These are phyloP conservation scores for Cucurbita argyrosperma DNA, from an alignment of 306 rosid genomes.

Conservation along the genomic window DNA sequence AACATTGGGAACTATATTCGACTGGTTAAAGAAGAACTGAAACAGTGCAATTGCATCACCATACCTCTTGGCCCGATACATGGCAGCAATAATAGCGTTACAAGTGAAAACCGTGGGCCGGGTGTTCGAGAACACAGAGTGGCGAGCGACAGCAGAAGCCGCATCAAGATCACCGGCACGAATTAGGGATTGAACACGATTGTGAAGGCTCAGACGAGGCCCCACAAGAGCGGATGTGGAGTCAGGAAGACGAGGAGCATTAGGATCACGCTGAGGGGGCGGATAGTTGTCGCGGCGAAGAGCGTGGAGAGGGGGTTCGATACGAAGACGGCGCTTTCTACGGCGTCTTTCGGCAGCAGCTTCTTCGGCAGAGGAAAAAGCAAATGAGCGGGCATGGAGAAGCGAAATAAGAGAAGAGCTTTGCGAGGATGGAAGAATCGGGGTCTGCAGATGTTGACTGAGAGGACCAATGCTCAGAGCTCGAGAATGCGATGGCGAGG, in stretches of 20 bases:
- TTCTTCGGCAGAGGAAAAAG: conserved; percentile 87
- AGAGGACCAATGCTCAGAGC: conserved; percentile 4
- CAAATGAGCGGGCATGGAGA: conserved; percentile 35
- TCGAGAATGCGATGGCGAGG: not conserved
- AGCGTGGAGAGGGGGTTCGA: conserved; percentile 80
- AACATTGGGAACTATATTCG: conserved; percentile 68
- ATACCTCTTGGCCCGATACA: conserved; percentile 76
- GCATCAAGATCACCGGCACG: conserved; percentile 87
- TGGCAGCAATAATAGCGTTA: conserved; percentile 83
- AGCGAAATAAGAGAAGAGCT: not conserved
- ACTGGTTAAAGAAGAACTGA: conserved; percentile 71
- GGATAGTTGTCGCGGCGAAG: conserved; percentile 56
- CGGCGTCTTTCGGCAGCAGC: conserved; percentile 94
- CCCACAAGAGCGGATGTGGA: conserved; percentile 72
- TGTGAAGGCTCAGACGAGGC: conserved; percentile 76
- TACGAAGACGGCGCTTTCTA: conserved; percentile 75
- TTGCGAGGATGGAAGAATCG: conserved; percentile 3
- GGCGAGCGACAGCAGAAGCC: conserved; percentile 67
- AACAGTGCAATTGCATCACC: conserved; percentile 59
- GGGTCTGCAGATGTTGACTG: not conserved
- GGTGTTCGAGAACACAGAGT: conserved; percentile 64
- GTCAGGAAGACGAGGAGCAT: conserved; percentile 83
- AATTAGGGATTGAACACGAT: conserved; percentile 81
- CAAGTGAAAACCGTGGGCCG: conserved; percentile 99
- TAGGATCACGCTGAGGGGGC: conserved; percentile 48